These are phyloP conservation scores for Coemansia sp. DNA, from an alignment of 192 early-diverging fungal species.

Conservation along the genomic window DNA sequence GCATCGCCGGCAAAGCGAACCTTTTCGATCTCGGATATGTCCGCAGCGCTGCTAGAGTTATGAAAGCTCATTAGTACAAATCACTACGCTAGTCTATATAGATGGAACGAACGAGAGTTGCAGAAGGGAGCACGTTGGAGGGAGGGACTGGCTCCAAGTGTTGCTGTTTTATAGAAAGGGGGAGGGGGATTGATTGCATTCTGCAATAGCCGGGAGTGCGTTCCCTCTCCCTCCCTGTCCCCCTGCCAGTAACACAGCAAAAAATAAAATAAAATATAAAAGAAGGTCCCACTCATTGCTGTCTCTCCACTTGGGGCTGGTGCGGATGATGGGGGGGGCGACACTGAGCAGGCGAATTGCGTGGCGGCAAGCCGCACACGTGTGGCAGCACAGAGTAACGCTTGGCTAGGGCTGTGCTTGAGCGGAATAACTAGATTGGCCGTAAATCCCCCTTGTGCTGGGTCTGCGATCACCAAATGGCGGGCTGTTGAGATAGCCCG, in stretches of 20 bases:
- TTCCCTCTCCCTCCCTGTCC: neutral
- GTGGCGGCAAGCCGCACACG: neutral
- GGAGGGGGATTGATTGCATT: no score
- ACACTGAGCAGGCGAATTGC: neutral
- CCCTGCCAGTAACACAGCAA: no score
- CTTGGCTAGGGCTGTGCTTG: neutral
- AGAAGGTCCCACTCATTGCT: no score
- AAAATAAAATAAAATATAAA: no score
- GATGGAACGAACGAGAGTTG: slow-evolving; percentile 11
- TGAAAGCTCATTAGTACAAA: slow-evolving; percentile 32
- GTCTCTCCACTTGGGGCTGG: neutral
- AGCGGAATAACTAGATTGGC: neutral
- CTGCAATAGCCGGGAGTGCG: neutral
- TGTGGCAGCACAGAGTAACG: neutral
- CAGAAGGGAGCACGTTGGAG: slow-evolving; percentile 15
- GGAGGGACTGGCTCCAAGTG: slow-evolving; percentile 8
- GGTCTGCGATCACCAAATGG: neutral
- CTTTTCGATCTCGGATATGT: slow-evolving; percentile 45
- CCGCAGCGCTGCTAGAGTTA: slow-evolving; percentile 26
- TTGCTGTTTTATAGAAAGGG: neutral
- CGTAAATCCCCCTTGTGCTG: neutral
- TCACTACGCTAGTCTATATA: neutral
- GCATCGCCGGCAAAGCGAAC: neutral
- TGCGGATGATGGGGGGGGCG: neutral
- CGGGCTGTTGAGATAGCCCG: no score